These are phyloP conservation scores for Termitomyces bulborhizus DNA, from an alignment of 768 basidiomycete species.

Conservation along the genomic window DNA sequence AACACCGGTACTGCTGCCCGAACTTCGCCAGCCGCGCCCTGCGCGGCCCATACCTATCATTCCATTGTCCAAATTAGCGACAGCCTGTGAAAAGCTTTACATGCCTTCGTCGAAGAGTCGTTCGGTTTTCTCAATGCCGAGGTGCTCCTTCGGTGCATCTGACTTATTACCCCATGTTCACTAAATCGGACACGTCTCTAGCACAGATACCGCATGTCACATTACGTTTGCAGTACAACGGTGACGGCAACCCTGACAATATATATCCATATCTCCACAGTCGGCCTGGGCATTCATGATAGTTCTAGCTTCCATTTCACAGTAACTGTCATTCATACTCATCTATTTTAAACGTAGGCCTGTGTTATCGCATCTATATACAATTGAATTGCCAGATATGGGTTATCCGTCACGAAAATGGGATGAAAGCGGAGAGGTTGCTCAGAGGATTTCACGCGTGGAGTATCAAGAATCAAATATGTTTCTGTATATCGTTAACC, in stretches of 20 bases:
- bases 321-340: neutral
- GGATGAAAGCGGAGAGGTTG: neutral
- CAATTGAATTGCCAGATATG: neutral
- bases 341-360: neutral
- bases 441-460: neutral
- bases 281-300: slow-evolving; percentile 2
- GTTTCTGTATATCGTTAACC: neutral
- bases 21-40: slow-evolving; percentile 40
- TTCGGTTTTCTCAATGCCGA: neutral
- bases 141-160: neutral
- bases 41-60: slow-evolving; percentile 39
- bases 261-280: neutral
- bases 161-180: slow-evolving; percentile 13
- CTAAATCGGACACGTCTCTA: slow-evolving; percentile 10
- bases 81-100: slow-evolving; percentile 26
- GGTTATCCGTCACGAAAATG: neutral
- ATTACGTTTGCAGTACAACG: neutral
- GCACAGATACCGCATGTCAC: neutral
- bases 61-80: slow-evolving; percentile 34
- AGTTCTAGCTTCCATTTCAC: neutral
- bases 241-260: neutral
- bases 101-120: neutral
- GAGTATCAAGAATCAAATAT: neutral
- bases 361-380: neutral
- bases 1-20: slow-evolving; percentile 18